Evolutionary conservation across 1,139 yeast species (phyloP).

Genomic region (Debaryomyces subglobosus): DNA sequence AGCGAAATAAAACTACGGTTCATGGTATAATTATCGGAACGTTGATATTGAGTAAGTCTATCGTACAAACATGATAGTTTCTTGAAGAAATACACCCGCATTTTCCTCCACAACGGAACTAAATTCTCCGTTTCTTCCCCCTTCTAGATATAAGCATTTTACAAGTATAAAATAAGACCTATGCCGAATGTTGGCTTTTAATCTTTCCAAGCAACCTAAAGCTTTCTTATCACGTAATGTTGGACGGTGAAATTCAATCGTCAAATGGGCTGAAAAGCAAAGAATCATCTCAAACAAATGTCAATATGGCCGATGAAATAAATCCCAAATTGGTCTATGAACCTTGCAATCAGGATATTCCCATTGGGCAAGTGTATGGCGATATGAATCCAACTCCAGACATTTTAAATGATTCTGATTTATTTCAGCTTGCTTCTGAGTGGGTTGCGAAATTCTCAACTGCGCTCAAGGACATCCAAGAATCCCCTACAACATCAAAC

Average conservation of each 20-base stretch:
- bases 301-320: slow-evolving; percentile 19
- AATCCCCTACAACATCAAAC: slow-evolving; percentile 6
- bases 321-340: slow-evolving; percentile 28
- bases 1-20: background rate
- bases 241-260: background rate
- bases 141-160: background rate
- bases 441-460: slow-evolving; percentile 33
- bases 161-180: background rate
- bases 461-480: slow-evolving; percentile 13
- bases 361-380: slow-evolving; percentile 30
- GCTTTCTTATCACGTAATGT: no score
- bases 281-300: slow-evolving; percentile 6
- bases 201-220: no score
- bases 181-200: no score
- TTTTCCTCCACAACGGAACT: background rate
- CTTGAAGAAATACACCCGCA: background rate
- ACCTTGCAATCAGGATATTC: slow-evolving; percentile 29
- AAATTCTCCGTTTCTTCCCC: background rate
- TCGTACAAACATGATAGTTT: background rate
- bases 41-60: background rate
- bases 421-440: slow-evolving; percentile 23
- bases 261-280: background rate
- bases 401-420: slow-evolving; percentile 22
- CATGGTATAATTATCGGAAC: background rate
- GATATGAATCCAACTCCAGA: slow-evolving; percentile 24